Base-by-base conservation (phyloP, 805 yeast genomes). In the Metschnikowia gruessii region DNA sequence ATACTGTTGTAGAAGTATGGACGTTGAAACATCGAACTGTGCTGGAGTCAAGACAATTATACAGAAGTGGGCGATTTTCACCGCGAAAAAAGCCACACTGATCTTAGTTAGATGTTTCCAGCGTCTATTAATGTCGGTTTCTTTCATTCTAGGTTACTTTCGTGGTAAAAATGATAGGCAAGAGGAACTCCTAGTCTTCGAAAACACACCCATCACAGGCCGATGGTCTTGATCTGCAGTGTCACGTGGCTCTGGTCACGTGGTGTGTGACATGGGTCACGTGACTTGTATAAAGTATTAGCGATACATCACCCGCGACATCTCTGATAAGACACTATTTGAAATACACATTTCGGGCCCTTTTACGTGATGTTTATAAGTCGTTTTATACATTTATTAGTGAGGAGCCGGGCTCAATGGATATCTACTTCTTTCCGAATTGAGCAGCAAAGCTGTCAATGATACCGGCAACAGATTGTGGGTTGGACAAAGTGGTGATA, bases 401-500 rank as follows among this genome's bases (percentile, higher is more conserved):
- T 30, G 33, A 30, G 10, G 33, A 29, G 4, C 15, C 31, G 12
- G 9, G 6, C 17, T n/a, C 24, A 13, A 11, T 52, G 22, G 9
- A 19, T 16, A 10, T 13, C 22, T 64, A 70, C 61, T 70, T 69
- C 63, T 69, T 70, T 49, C 67, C 74, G 53, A 72, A 69, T 58
- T 72, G 77, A 18, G 55, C 56, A 34, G 47, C 62, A 47, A 71
- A 70, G 28, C 69, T 56, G 26, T 56, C 76, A 48, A 85, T 84
- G 57, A 85, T 71, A 48, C 83, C 84, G 33, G 76, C 79, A 37
- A 85, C 92, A 54, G 84, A 77, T 50, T 77, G 81, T 18, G 94
- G 92, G 63, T 86, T 85, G 41, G 90, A 81, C 62, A 85, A 77
- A 13, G 94, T 85, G 31, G 88, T 74, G 51, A 82, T 80, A 70